Evolutionary conservation across 2,329 filamentous ascomycete genomes (phyloP).

Genomic region (Xylaria sp.): DNA sequence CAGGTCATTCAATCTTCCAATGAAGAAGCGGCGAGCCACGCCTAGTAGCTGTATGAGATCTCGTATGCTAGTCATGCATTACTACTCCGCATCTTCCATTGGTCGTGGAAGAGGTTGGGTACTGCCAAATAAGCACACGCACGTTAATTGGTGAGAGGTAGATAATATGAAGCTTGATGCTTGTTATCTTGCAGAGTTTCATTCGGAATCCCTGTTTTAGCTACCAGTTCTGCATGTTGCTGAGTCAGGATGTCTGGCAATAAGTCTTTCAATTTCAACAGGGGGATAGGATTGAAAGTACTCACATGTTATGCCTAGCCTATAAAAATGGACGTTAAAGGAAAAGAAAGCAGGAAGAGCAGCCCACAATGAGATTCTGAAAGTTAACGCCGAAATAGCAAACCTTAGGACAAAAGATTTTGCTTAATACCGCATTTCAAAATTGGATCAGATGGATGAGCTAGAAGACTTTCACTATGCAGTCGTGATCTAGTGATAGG

Average conservation of each 20-base stretch:
- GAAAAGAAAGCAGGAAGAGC: no score
- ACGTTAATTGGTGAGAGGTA: neutral
- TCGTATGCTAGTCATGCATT: neutral
- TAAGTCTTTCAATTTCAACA: no score
- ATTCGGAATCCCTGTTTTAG: neutral
- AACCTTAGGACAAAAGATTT: no score
- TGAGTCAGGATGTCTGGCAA: neutral
- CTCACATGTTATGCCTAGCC: no score
- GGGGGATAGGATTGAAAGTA: no score
- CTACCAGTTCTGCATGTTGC: neutral
- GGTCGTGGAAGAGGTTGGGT: neutral
- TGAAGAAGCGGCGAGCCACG: neutral
- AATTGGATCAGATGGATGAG: no score
- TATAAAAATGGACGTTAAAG: no score
- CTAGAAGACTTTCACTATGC: no score
- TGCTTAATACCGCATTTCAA: no score
- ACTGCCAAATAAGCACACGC: conserved; percentile 9
- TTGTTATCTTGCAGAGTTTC: neutral
- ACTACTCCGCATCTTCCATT: conserved; percentile 10
- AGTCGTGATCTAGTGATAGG: no score
- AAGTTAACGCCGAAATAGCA: no score
- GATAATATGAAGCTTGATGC: neutral
- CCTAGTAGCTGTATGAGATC: neutral
- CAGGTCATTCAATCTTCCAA: neutral
- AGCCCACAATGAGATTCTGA: no score